phyloP scores from a whole-genome alignment of 371 early-diverging fungal genomes.

The Saksenaea oblongispora region DNA sequence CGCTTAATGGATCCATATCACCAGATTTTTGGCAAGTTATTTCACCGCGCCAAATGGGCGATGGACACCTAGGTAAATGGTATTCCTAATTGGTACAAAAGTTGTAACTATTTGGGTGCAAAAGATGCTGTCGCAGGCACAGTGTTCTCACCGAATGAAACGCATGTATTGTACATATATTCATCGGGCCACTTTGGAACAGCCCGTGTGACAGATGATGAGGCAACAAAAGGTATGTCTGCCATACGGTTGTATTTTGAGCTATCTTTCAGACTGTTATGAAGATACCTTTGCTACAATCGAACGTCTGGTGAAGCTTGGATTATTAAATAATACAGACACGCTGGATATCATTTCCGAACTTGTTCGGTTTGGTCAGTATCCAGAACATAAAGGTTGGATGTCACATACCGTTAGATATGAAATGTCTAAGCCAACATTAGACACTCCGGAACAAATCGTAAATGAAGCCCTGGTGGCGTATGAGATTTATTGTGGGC shows the following conservation, averaged over 20 bases:
- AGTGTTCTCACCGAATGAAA: slow-evolving; percentile 41
- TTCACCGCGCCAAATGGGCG: slow-evolving; percentile 7
- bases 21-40: slow-evolving; percentile 25
- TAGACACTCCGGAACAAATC: slow-evolving; percentile 24
- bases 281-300: slow-evolving; percentile 9
- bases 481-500: slow-evolving; percentile 21
- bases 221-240: neutral
- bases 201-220: slow-evolving; percentile 25
- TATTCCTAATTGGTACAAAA: neutral
- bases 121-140: slow-evolving; percentile 33
- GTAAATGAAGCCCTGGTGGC: slow-evolving; percentile 18
- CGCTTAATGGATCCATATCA: slow-evolving; percentile 10
- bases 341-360: slow-evolving; percentile 42
- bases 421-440: neutral
- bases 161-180: slow-evolving; percentile 36
- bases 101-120: neutral
- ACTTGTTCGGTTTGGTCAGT: slow-evolving; percentile 21
- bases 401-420: neutral
- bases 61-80: slow-evolving; percentile 15
- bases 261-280: neutral
- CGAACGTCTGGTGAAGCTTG: slow-evolving; percentile 17
- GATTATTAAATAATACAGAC: slow-evolving; percentile 38
- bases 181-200: slow-evolving; percentile 33
- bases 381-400: slow-evolving; percentile 21
- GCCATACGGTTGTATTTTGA: too few species aligned